Evolutionary conservation across 768 basidiomycete species (phyloP).

Genomic region (Aureoboletus auriporus): DNA sequence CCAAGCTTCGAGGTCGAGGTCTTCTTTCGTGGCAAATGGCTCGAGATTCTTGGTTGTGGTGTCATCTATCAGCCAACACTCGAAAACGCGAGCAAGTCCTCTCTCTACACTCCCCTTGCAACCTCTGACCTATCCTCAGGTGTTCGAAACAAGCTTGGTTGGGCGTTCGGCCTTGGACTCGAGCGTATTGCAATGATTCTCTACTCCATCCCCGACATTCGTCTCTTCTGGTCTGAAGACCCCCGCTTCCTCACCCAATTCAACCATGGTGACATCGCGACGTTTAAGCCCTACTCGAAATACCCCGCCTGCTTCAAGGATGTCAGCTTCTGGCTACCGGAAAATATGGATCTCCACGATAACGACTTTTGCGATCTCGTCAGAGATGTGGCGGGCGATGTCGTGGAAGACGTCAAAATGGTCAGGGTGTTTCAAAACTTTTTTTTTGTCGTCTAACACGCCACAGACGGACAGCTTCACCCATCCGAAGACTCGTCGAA

Average conservation of each 20-base stretch:
- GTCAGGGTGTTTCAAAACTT: constrained; percentile 37
- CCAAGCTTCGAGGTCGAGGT: constrained; percentile 99
- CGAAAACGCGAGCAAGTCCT: constrained; percentile 72
- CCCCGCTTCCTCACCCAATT: constrained; percentile 88
- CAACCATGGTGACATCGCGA: constrained; percentile 63
- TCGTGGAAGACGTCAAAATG: constrained; percentile 86
- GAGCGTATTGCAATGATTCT: constrained; percentile 98
- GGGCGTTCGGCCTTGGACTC: constrained; percentile 97
- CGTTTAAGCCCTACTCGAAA: constrained; percentile 89
- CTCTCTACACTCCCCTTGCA: background rate
- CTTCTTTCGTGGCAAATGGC: constrained; percentile 93
- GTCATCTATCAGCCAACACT: constrained; percentile 88
- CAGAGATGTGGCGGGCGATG: constrained; percentile 86
- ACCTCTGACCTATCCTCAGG: constrained; percentile 38
- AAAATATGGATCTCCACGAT: constrained; percentile 64
- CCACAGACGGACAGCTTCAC: constrained; percentile 83
- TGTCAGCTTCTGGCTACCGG: constrained; percentile 87
- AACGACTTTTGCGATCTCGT: constrained; percentile 98
- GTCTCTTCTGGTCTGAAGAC: constrained; percentile 95
- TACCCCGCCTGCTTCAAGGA: constrained; percentile 94
- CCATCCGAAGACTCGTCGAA: constrained; percentile 81
- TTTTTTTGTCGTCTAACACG: constrained; percentile 4
- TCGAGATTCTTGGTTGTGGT: constrained; percentile 93
- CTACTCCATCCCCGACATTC: constrained; percentile 95
- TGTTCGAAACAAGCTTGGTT: constrained; percentile 81